Percentiles rank a stretch among this genome's conserved stretches.
Conservation (phyloP, 164 flowering plant genomes). For the Taxillus chinensis region DNA sequence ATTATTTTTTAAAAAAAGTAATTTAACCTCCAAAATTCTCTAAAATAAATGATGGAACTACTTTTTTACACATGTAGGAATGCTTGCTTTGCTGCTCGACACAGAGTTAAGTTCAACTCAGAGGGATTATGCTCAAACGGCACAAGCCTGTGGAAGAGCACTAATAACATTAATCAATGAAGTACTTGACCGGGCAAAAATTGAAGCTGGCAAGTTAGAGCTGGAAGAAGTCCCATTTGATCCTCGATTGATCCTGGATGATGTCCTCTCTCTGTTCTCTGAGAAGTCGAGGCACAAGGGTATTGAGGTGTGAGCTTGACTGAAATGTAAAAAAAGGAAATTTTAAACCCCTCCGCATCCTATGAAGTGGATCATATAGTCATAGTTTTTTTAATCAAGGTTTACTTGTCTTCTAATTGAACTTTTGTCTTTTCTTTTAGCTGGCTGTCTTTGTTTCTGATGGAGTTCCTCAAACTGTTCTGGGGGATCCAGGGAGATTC, state of each 20-base stretch:
- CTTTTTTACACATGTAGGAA: constrained; percentile 37
- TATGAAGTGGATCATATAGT: not conserved
- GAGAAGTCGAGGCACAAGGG: constrained; percentile 76
- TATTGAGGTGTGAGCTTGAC: constrained; percentile 65
- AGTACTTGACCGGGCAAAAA: constrained; percentile 92
- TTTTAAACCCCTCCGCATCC: not conserved
- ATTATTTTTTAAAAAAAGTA: not conserved
- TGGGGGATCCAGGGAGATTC: constrained; percentile 96
- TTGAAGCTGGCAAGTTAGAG: constrained; percentile 88
- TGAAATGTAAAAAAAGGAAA: not conserved
- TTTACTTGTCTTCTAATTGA: not conserved
- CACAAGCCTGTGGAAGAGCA: constrained; percentile 82
- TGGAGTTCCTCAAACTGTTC: constrained; percentile 68
- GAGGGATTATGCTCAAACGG: constrained; percentile 79
- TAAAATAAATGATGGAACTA: not conserved
- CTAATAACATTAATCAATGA: constrained; percentile 78
- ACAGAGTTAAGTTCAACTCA: constrained; percentile 71
- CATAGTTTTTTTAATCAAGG: not conserved
- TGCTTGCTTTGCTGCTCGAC: constrained; percentile 80
- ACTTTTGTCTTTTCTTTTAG: constrained; percentile 17
- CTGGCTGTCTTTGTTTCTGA: constrained; percentile 84
- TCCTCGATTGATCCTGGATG: constrained; percentile 68
- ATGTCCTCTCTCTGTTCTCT: constrained; percentile 79
- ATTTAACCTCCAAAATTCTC: not conserved
- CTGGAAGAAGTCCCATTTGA: constrained; percentile 73